Evolutionary conservation across 1,284 basidiomycete species (phyloP), one percentile per base, ranked within the genome.

Genomic region (Grifola frondosa): DNA sequence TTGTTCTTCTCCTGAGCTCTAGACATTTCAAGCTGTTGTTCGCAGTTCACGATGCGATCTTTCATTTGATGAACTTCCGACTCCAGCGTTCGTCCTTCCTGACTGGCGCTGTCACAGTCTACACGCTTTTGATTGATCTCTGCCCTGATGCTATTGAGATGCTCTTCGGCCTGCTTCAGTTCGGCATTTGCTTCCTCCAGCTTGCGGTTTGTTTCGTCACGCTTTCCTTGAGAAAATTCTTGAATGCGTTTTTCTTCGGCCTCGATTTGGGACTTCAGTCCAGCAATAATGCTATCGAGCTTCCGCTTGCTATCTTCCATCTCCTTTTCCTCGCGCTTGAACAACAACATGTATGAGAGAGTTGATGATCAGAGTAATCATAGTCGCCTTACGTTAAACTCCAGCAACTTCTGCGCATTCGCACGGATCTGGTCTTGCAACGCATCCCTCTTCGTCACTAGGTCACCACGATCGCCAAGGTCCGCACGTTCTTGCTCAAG

Each of bases 1-100:
- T 66, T 70, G 54, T 83, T 80, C 45, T 73, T 70, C 53, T 78
- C 75, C n/a, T n/a, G n/a, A n/a, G n/a, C n/a, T n/a, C n/a, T n/a
- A n/a, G n/a, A n/a, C 31, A 74, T 66, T 28, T 75, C 67, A 40
- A 85, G 76, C 62, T 77, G 75, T 6, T 64, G 62, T 26, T 75
- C 64, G 40, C 65, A 69, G 26, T 71, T 67, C 9, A 59, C 48
- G 37, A 84, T 73, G 22, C 69, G 62, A 2, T 60, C 57, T 51
- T 69, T 59, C 10, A 72, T 52, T 5, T 60, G 46, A 0, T 59
- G 42, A 32, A 58, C 51, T 37, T 72, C 66, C 1, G 36, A 43
- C 3, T 75, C 67, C 13, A 66, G 58, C 3, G 61, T 54, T 19
- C 53, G 43, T 10, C 70, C 73, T 37, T 71, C 59, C 2, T 44